Evolutionary conservation across 192 early-diverging fungal genomes (phyloP).

Genomic region (Lobosporangium transversale): DNA sequence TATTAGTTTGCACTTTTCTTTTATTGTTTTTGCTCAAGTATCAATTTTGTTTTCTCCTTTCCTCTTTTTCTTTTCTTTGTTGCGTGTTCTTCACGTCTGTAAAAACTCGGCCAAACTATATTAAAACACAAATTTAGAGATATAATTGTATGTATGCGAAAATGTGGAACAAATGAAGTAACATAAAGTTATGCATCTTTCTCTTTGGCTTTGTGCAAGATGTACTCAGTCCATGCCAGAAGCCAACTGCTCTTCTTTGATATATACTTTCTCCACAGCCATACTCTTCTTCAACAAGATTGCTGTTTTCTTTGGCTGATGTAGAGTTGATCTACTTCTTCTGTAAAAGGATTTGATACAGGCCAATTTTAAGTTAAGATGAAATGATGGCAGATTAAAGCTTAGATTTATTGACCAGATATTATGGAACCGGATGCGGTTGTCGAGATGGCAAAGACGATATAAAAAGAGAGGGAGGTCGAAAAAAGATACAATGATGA

Average conservation of each 20-base stretch:
- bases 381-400: too few species aligned
- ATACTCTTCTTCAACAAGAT: slow-evolving; percentile 60
- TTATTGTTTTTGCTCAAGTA: not conserved
- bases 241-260: slow-evolving; percentile 8
- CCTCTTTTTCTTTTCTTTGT: not conserved
- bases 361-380: too few species aligned
- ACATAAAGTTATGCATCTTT: too few species aligned
- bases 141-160: too few species aligned
- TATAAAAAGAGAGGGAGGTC: slow-evolving; percentile 38
- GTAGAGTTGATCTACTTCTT: slow-evolving; percentile 64
- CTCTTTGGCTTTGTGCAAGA: slow-evolving; percentile 31
- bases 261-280: slow-evolving; percentile 46
- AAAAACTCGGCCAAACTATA: too few species aligned
- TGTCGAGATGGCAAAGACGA: too few species aligned
- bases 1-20: not conserved
- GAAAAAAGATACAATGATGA: slow-evolving; percentile 1
- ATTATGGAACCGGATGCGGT: too few species aligned
- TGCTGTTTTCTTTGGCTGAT: slow-evolving; percentile 70
- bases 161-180: too few species aligned
- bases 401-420: too few species aligned
- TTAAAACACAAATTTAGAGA: too few species aligned
- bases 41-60: slow-evolving; percentile 8
- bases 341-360: slow-evolving; percentile 24
- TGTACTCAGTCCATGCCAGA: slow-evolving; percentile 25
- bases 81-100: not conserved